Percentiles rank a stretch among this genome's conserved stretches.
phyloP scores from a whole-genome alignment of 495 filamentous ascomycete genomes.

The Barbatosphaeria neglecta region DNA sequence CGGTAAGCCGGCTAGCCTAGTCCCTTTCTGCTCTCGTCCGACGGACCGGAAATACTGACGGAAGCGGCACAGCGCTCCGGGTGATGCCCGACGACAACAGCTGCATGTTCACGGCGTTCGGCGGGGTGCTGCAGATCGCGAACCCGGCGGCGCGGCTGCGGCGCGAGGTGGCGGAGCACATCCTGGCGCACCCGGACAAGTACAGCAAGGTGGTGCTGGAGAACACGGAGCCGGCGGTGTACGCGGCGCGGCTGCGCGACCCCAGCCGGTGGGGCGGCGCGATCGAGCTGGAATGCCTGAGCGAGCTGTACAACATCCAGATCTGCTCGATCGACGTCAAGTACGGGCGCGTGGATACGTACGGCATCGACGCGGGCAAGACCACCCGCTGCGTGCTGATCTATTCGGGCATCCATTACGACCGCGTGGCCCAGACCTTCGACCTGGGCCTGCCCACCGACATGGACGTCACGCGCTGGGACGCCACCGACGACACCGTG shows the following conservation, averaged over 20 bases:
- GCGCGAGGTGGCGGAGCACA: constrained; percentile 67
- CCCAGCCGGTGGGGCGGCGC: constrained; percentile 82
- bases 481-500: constrained; percentile 51
- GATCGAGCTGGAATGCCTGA: constrained; percentile 79
- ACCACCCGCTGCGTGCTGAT: constrained; percentile 65
- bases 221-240: constrained; percentile 51
- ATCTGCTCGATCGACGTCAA: constrained; percentile 71
- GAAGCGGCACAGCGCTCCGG: constrained; percentile 48
- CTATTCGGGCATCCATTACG: constrained; percentile 93
- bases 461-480: constrained; percentile 70
- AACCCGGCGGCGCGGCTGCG: constrained; percentile 47
- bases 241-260: constrained; percentile 75
- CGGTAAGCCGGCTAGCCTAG: constrained; percentile 4
- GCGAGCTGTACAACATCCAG: constrained; percentile 76
- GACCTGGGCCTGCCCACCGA: constrained; percentile 51
- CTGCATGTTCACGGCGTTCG: constrained; percentile 86
- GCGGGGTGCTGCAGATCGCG: constrained; percentile 48
- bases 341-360: constrained; percentile 46
- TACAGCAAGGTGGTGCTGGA: constrained; percentile 72
- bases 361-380: constrained; percentile 57
- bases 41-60: background rate
- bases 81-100: constrained; percentile 98
- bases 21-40: background rate
- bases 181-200: constrained; percentile 56
- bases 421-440: constrained; percentile 70